A percentile compares a stretch with the other conserved stretches of the same genome.
Conservation (phyloP, 2,329 filamentous ascomycete species). For the Trichoderma atroviride region DNA sequence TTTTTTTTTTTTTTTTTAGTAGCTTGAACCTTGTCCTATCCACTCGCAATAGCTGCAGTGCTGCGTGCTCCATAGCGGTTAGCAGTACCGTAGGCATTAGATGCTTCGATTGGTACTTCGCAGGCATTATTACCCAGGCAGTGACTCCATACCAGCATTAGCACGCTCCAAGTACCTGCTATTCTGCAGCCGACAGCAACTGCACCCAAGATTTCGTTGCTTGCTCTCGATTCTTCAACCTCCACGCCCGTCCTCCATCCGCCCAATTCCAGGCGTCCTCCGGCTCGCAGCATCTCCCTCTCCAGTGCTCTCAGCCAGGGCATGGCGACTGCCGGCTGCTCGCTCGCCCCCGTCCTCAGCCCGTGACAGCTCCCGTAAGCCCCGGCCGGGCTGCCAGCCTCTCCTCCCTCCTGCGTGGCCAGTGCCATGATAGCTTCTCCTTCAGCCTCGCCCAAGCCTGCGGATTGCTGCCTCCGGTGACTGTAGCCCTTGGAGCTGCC, state of each 20-base stretch:
- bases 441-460: conserved; percentile 3
- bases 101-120: background rate
- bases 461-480: conserved; percentile 19
- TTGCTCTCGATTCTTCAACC: background rate
- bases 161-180: background rate
- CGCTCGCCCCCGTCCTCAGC: conserved; percentile 2
- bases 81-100: background rate
- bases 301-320: background rate
- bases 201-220: background rate
- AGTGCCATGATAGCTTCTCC: conserved; percentile 27
- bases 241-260: background rate
- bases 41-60: conserved; percentile 5
- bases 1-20: conserved; percentile 6
- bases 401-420: conserved; percentile 4
- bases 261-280: background rate
- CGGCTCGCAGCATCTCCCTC: background rate
- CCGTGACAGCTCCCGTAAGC: conserved; percentile 14
- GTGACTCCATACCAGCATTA: background rate
- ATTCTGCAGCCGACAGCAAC: background rate
- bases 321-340: conserved; percentile 13
- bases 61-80: background rate
- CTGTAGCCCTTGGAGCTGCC: conserved; percentile 1
- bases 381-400: conserved; percentile 13
- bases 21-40: conserved; percentile 24
- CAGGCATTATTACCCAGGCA: background rate